Evolutionary conservation across 805 yeast species (phyloP).

Genomic region (Wickerhamiella lipophila): DNA sequence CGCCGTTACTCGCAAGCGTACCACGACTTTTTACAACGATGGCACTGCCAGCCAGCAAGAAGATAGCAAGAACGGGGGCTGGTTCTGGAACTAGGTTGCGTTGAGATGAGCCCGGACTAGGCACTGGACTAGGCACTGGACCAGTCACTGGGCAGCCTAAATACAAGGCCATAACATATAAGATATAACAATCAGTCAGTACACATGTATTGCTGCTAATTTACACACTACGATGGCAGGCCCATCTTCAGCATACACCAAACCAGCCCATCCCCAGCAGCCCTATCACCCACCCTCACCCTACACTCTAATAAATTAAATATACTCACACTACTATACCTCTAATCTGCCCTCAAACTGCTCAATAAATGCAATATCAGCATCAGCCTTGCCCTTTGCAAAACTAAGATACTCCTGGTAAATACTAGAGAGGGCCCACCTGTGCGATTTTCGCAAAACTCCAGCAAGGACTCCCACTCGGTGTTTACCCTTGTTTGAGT

Average conservation of each 20-base stretch:
- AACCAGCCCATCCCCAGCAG: no score
- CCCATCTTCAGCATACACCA: no score
- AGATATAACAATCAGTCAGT: no score
- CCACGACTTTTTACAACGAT: conserved; percentile 27
- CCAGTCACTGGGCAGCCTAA: no score
- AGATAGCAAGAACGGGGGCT: conserved; percentile 16
- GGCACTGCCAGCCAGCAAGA: conserved; percentile 21
- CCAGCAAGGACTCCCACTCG: conserved; percentile 92
- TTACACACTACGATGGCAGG: no score
- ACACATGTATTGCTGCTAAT: no score
- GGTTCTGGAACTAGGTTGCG: conserved; percentile 28
- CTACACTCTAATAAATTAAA: no score
- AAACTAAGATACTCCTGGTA: conserved; percentile 89
- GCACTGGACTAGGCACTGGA: no score
- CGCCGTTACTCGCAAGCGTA: conserved; percentile 23
- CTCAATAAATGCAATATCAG: conserved; percentile 72
- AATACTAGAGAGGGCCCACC: conserved; percentile 86
- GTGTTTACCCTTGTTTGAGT: conserved; percentile 96
- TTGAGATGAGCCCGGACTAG: no score
- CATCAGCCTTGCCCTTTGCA: conserved; percentile 88
- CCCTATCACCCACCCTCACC: no score
- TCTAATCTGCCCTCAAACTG: conserved; percentile 53
- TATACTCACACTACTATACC: conserved; percentile 21
- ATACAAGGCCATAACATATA: no score
- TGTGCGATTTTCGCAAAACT: conserved; percentile 74